phyloP scores from a whole-genome alignment of 345 rosid genomes.

The Sapria himalayana region DNA sequence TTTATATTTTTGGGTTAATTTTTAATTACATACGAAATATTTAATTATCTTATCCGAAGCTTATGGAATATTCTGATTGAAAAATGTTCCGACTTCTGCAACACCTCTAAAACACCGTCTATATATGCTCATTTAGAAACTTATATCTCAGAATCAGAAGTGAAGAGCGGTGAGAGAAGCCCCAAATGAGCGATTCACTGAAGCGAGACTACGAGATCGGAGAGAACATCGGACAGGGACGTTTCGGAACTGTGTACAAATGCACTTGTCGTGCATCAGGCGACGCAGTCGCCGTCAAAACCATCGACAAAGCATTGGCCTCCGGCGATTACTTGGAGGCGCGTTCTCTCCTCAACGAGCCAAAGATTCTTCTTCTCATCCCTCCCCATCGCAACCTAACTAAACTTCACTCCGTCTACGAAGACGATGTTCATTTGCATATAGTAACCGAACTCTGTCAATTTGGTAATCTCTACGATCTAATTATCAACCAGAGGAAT shows the following conservation, averaged over 20 bases:
- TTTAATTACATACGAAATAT: no score
- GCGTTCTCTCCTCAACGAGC: constrained; percentile 49
- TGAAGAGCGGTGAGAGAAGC: not conserved
- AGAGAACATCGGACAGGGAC: constrained; percentile 64
- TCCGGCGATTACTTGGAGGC: constrained; percentile 41
- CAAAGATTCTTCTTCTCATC: constrained; percentile 44
- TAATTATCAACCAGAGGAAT: constrained; percentile 13
- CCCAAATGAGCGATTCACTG: constrained; percentile 27
- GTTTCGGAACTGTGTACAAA: constrained; percentile 45
- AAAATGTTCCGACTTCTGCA: not conserved
- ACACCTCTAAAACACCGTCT: not conserved
- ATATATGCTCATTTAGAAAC: not conserved
- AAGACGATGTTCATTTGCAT: constrained; percentile 29
- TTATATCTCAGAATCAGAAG: not conserved
- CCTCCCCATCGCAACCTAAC: constrained; percentile 46
- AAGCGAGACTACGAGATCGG: constrained; percentile 27
- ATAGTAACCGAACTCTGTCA: constrained; percentile 48
- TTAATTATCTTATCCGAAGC: no score
- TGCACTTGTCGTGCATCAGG: constrained; percentile 27
- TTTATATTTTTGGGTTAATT: no score
- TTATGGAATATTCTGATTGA: not conserved
- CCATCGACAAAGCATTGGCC: constrained; percentile 33
- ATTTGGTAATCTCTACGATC: constrained; percentile 28
- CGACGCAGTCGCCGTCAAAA: constrained; percentile 45
- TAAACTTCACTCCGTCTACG: constrained; percentile 29